Base-by-base conservation (phyloP, 2,329 filamentous ascomycete genomes). In the Shiraia bambusicola region DNA sequence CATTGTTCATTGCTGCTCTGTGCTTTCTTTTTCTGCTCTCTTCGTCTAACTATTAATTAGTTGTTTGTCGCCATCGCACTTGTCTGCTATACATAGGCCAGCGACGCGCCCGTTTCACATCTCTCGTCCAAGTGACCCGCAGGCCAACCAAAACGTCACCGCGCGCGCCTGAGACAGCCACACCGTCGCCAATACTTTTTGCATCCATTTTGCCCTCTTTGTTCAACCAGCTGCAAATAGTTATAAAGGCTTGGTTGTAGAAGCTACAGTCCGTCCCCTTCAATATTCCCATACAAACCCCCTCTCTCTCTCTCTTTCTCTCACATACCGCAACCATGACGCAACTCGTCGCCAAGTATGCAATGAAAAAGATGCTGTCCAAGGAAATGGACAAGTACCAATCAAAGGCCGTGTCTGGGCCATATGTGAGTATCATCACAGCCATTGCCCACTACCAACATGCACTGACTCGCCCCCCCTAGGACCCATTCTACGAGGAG, bases 401-500 rank as follows among this genome's bases (percentile, higher is more conserved):
- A 51, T 45, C 47, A 52, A 76, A 76, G 60, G 63, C 69, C 6
- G 64, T 67, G 38, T 61, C 57, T 10, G 69, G 65, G 1, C 53
- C 61, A 49, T 67, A 74, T 42, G 74, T 75, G 59, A 59, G 71
- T 59, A 7, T 24, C 10, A 26, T 19, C 14, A 25, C 15, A 30
- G 14, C 33, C 30, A 15, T 34, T 15, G 3, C 31, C 26, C 11
- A 13, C 3, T 40, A 25, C 32, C 41, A 19, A 17, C 19, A 22
- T 22, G 8, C 19, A 34, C 38, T 49, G 26, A 51, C 42, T 34
- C 26, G 27, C 39, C 16, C 22, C 33, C 59, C 22, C 33, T 59
- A 96, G 88, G 91, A 97, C 65, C 90, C 91, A 5, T 95, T 90
- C 72, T 95, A 91, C 59, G 88, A 95, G 67, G 77, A 83, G 54